Evolutionary conservation across 2,329 filamentous ascomycete genomes (phyloP).

Genomic region (Cladophialophora yegresii): DNA sequence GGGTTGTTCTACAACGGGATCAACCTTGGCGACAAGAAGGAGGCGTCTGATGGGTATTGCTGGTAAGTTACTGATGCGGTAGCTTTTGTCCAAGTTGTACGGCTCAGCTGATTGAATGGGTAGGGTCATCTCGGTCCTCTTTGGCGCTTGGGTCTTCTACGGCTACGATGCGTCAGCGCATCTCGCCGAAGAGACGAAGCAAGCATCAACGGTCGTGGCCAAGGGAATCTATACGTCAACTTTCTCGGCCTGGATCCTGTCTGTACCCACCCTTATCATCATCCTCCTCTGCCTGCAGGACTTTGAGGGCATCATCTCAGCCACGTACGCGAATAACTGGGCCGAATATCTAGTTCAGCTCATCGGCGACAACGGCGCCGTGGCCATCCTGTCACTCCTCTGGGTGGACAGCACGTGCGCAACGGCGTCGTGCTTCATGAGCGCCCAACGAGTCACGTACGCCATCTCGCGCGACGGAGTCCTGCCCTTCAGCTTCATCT

Average conservation of each 20-base stretch:
- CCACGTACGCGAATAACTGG: slow-evolving; percentile 45
- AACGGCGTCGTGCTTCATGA: slow-evolving; percentile 45
- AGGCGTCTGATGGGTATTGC: slow-evolving; percentile 44
- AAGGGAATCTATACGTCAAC: slow-evolving; percentile 47
- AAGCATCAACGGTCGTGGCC: slow-evolving; percentile 43
- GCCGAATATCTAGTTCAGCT: slow-evolving; percentile 46
- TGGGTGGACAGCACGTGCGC: slow-evolving; percentile 47
- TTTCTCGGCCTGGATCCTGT: slow-evolving; percentile 43
- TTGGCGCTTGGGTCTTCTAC: slow-evolving; percentile 45
- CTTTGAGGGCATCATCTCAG: slow-evolving; percentile 44
- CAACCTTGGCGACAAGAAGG: slow-evolving; percentile 41
- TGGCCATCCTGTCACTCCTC: slow-evolving; percentile 42
- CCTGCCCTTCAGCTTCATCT: slow-evolving; percentile 44
- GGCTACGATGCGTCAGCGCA: slow-evolving; percentile 40
- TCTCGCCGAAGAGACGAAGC: slow-evolving; percentile 45
- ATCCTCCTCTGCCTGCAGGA: slow-evolving; percentile 49
- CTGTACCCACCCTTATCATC: slow-evolving; percentile 45
- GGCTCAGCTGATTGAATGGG: background rate
- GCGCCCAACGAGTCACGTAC: slow-evolving; percentile 46
- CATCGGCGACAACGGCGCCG: slow-evolving; percentile 42
- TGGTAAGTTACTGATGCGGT: slow-evolving; percentile 38
- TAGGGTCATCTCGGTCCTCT: slow-evolving; percentile 41
- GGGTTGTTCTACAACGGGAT: slow-evolving; percentile 46
- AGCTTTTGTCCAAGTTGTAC: background rate
- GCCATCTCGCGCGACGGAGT: slow-evolving; percentile 47